These are phyloP conservation scores for Diutina siamensis DNA, from an alignment of 1,139 yeast genomes.

Conservation along the genomic window DNA sequence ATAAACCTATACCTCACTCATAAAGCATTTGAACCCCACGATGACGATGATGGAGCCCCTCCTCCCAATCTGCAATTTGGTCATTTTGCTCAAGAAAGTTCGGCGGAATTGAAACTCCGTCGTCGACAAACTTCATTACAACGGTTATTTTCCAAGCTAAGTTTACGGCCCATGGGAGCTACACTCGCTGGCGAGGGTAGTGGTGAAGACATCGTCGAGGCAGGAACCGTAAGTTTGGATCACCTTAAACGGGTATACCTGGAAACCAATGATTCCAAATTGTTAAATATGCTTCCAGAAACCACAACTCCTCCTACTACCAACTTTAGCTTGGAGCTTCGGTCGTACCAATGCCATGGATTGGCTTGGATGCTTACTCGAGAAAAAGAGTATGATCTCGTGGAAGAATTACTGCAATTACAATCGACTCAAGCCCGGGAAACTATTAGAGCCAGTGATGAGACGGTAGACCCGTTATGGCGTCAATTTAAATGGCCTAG, in stretches of 20 bases:
- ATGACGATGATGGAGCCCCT: not conserved
- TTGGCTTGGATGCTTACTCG: constrained; percentile 71
- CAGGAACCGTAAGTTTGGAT: constrained; percentile 37
- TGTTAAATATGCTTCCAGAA: constrained; percentile 44
- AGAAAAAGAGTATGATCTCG: constrained; percentile 39
- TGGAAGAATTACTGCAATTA: constrained; percentile 20
- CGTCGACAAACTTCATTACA: constrained; percentile 48
- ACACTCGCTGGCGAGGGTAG: constrained; percentile 8
- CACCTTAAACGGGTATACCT: constrained; percentile 69
- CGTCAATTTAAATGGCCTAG: constrained; percentile 65
- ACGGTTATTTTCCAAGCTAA: constrained; percentile 41
- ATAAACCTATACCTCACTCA: constrained; percentile 49
- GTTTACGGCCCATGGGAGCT: constrained; percentile 10
- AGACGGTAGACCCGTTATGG: constrained; percentile 82
- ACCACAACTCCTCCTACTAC: constrained; percentile 43
- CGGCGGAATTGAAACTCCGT: constrained; percentile 40
- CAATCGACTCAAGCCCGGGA: constrained; percentile 20
- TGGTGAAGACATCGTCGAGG: constrained; percentile 14
- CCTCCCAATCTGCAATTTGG: not conserved
- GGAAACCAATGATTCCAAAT: constrained; percentile 45
- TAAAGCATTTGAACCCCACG: constrained; percentile 28
- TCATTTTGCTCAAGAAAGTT: constrained; percentile 27
- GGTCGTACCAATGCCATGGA: constrained; percentile 73
- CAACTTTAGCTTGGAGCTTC: constrained; percentile 43
- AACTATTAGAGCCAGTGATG: constrained; percentile 20